phyloP scores from a whole-genome alignment of 441 rosid genomes.

The Raphanus hybrid region DNA sequence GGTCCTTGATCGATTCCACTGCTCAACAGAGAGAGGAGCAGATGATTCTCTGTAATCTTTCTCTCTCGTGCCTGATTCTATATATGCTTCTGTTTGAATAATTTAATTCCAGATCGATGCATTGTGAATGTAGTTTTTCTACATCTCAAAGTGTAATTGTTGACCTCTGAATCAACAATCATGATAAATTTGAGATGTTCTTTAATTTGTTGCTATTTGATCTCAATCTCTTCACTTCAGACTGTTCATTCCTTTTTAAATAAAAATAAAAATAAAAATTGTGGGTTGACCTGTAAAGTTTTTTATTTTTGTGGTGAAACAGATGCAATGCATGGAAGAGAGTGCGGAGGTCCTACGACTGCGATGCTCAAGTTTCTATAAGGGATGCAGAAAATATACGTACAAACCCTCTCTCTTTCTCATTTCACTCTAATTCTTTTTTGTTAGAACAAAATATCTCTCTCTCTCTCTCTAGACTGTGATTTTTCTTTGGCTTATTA shows the following conservation, averaged over 20 bases:
- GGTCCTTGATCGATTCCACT: not conserved
- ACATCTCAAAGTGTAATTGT: conserved; percentile 16
- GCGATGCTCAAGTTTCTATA: conserved; percentile 82
- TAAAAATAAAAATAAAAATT: too few relatives aligned
- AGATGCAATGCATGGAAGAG: conserved; percentile 90
- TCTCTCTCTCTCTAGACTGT: not conserved
- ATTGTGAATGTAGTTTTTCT: too few relatives aligned
- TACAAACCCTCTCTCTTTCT: conserved; percentile 43
- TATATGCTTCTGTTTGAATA: too few relatives aligned
- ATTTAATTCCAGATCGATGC: too few relatives aligned
- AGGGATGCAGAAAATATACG: conserved; percentile 95
- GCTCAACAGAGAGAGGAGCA: not conserved
- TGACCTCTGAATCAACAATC: conserved; percentile 13
- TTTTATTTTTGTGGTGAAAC: conserved; percentile 44
- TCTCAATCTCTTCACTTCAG: too few relatives aligned
- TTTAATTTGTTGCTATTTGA: too few relatives aligned
- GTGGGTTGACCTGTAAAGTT: too few relatives aligned
- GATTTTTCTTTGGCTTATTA: conserved; percentile 14
- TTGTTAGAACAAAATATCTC: not conserved
- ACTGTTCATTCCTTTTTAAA: too few relatives aligned
- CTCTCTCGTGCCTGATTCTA: too few relatives aligned
- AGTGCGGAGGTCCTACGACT: conserved; percentile 77
- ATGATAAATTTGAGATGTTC: not conserved
- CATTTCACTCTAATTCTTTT: not conserved
- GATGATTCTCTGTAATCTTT: too few relatives aligned